Conservation (phyloP, 495 filamentous ascomycete species). For the Clavariopsis aquatica region DNA sequence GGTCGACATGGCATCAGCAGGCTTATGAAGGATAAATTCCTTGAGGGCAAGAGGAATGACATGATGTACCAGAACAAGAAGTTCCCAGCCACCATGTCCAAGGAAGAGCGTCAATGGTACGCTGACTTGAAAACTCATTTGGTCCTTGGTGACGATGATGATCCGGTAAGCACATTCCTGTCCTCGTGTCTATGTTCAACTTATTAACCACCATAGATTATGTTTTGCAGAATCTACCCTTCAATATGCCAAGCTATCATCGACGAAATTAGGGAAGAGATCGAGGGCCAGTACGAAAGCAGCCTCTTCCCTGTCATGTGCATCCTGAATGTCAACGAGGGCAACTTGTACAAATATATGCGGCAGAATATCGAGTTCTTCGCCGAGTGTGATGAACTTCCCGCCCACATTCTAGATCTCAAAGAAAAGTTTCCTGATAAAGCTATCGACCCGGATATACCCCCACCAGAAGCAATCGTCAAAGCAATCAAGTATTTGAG, state of each 20-base stretch:
- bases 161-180: not conserved
- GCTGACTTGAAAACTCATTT: not conserved
- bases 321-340: not conserved
- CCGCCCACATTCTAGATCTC: not conserved
- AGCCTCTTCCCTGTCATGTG: not conserved
- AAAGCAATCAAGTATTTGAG: constrained; percentile 13
- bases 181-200: not conserved
- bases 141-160: not conserved
- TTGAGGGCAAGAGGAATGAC: not conserved
- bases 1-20: not conserved
- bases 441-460: constrained; percentile 10
- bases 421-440: constrained; percentile 7
- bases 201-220: not conserved
- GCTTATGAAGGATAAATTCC: not conserved
- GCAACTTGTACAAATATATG: not conserved
- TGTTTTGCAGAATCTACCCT: constrained; percentile 1
- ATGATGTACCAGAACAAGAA: not conserved
- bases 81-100: not conserved
- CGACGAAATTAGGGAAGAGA: constrained; percentile 2
- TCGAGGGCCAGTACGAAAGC: not conserved
- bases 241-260: constrained; percentile 13
- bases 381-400: not conserved
- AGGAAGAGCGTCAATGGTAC: not conserved
- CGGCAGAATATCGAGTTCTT: not conserved
- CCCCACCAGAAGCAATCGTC: constrained; percentile 7